phyloP scores from a whole-genome alignment of 2,329 filamentous ascomycete genomes.

The Pseudogymnoascus sp. region DNA sequence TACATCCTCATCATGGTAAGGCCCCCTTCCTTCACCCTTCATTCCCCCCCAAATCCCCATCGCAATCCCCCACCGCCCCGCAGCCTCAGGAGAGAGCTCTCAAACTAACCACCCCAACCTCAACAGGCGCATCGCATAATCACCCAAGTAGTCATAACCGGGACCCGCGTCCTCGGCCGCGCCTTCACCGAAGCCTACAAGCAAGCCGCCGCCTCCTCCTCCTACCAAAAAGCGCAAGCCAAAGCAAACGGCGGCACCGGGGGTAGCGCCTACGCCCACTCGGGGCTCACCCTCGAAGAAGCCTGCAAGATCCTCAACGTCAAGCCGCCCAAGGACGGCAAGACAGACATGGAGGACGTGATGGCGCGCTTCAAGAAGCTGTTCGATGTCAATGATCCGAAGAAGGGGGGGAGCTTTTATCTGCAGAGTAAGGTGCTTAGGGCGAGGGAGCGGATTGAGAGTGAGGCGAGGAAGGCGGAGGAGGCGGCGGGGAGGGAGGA shows the following conservation, averaged over 20 bases:
- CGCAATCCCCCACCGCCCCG: background rate
- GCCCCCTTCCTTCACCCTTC: background rate
- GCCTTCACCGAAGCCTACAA: slow-evolving; percentile 92
- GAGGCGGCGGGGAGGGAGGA: slow-evolving; percentile 66
- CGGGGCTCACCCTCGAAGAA: slow-evolving; percentile 86
- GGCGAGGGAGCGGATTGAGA: slow-evolving; percentile 84
- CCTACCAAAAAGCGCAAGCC: slow-evolving; percentile 67
- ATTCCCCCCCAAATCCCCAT: background rate
- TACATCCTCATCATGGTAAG: background rate
- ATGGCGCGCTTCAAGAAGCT: slow-evolving; percentile 86
- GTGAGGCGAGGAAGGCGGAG: slow-evolving; percentile 66
- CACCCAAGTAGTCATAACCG: slow-evolving; percentile 84
- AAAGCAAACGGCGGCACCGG: slow-evolving; percentile 43
- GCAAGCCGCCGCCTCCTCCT: slow-evolving; percentile 80
- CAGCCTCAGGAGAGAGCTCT: background rate
- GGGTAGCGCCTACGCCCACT: slow-evolving; percentile 40
- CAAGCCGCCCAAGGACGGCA: slow-evolving; percentile 70
- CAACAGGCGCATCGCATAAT: slow-evolving; percentile 84
- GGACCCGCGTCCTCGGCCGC: slow-evolving; percentile 82
- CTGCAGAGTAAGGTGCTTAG: slow-evolving; percentile 93
- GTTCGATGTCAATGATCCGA: slow-evolving; percentile 88
- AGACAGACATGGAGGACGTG: slow-evolving; percentile 70
- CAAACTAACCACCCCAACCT: background rate
- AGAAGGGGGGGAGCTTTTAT: slow-evolving; percentile 96
- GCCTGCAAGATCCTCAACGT: slow-evolving; percentile 97